Base-by-base conservation (phyloP, 169 alveolate genomes). In the Amoebophrya sp. region DNA sequence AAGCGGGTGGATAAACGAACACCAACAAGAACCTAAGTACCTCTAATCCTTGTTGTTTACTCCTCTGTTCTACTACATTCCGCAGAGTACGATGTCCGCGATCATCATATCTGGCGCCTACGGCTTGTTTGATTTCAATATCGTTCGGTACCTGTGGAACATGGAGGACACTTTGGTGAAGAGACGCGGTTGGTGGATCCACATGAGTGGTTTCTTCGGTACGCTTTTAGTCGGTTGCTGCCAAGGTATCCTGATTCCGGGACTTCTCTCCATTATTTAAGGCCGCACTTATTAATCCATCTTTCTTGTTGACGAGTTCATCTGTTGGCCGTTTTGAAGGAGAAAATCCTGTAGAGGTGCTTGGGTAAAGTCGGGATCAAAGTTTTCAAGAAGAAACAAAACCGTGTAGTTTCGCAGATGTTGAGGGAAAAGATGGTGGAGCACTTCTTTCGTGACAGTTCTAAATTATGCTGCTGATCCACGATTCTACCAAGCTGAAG, bases 81-180 rank as follows among this genome's bases (percentile, higher is more conserved):
- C 83, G 83, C 83, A 65, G 83, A 6, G 33, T 18, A 65, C 83
- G 33, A 29, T 65, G 33, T 29, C 83, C 36, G 83, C 83, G 83
- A 65, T 65, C 26, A 65, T 65, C 83, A 65, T 65, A 6, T 65
- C 83, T 10, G 83, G 83, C 2, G 83, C 83, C 36, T 12, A 6
- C 33, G 12, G 36, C 39, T 36, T 65, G 36, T 65, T 65, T 36
- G 83, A 65, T 26, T 65, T 65, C 83, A 1, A 65, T 6, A 65
- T 65, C 83, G 83, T 65, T 29, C 83, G 83, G 2, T 65, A 65
- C 83, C 83, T 65, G 83, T 65, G n/a, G 38, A 65, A 65, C 83
- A 65, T 65, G 83, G 83, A 65, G 83, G 33, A 1, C 12, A 18
- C 2, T 1, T 36, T 65, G 83, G 3, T 1, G 33, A 65, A 65